A percentile compares a stretch with the other conserved stretches of the same genome.
Evolutionary conservation across 176 grass and related monocot species (phyloP).

Genomic region (Saccharum officinarum): DNA sequence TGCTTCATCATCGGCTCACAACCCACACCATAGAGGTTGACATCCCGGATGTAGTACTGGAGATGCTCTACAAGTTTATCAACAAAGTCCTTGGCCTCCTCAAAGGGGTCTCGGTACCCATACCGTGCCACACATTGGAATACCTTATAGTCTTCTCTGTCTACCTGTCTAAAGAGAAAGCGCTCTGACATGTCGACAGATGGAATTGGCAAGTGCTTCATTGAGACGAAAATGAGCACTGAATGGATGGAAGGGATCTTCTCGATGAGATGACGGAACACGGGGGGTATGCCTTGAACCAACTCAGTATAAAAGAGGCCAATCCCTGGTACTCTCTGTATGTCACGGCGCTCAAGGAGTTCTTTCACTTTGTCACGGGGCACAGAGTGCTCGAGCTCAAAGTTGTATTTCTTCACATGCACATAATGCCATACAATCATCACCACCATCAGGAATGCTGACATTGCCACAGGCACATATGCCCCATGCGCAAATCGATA

Average conservation of each 20-base stretch:
- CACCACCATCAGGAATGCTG: conserved; percentile 34
- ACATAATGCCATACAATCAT: conserved; percentile 56
- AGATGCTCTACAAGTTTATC: conserved; percentile 18
- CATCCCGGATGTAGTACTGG: conserved; percentile 35
- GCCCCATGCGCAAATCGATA: conserved; percentile 44
- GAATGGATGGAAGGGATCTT: conserved; percentile 50
- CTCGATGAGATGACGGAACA: conserved; percentile 44
- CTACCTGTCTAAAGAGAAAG: conserved; percentile 23
- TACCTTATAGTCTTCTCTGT: conserved; percentile 21
- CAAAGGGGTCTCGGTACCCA: conserved; percentile 32
- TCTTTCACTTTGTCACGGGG: conserved; percentile 25
- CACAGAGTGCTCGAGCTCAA: conserved; percentile 39
- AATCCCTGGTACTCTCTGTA: conserved; percentile 36
- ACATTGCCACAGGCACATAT: conserved; percentile 43
- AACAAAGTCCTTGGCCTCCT: conserved; percentile 23
- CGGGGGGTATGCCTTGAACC: conserved; percentile 50
- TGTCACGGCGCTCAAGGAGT: conserved; percentile 2
- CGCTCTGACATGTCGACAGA: not conserved
- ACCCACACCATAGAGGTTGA: conserved; percentile 2
- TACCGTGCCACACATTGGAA: conserved; percentile 24
- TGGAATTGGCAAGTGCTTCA: conserved; percentile 40
- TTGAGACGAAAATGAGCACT: conserved; percentile 50
- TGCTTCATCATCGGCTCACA: not conserved
- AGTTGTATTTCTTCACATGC: conserved; percentile 39
- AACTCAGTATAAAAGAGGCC: conserved; percentile 55